Percentiles rank a stretch among this genome's conserved stretches.
phyloP scores from a whole-genome alignment of 2,329 filamentous ascomycete species.

The Beauveria medogensis region DNA sequence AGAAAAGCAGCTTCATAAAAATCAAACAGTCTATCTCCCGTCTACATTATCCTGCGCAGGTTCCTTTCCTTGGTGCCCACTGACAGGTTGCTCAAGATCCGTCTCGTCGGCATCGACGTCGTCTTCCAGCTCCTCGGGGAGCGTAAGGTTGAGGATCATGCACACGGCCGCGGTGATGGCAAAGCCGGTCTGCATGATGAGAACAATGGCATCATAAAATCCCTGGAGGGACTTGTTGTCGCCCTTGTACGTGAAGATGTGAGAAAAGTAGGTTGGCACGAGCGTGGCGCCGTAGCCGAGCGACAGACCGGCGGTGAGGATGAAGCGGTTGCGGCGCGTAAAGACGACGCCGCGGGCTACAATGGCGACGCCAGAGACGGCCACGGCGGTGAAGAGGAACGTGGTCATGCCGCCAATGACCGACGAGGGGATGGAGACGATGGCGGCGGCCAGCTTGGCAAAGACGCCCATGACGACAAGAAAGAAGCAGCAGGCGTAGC shows the following conservation, averaged over 20 bases:
- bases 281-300: conserved; percentile 66
- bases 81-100: background rate
- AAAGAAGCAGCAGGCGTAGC: conserved; percentile 70
- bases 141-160: conserved; percentile 62
- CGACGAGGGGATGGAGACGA: conserved; percentile 64
- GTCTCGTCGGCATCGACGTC: conserved; percentile 4
- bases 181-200: conserved; percentile 69
- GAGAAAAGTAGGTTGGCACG: conserved; percentile 57
- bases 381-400: conserved; percentile 71
- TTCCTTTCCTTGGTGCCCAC: background rate
- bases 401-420: conserved; percentile 69
- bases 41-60: background rate
- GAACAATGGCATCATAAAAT: conserved; percentile 65
- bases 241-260: conserved; percentile 66
- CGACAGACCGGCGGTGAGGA: conserved; percentile 66
- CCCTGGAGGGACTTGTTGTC: conserved; percentile 59
- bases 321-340: conserved; percentile 73
- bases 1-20: background rate
- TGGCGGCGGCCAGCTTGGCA: conserved; percentile 71
- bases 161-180: conserved; percentile 66
- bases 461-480: conserved; percentile 75
- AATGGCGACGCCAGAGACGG: conserved; percentile 70
- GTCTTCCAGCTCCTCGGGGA: conserved; percentile 71
- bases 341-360: conserved; percentile 62
- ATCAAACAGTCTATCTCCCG: background rate